phyloP scores from a whole-genome alignment of 306 rosid species.

The Trifolium fragiferum region DNA sequence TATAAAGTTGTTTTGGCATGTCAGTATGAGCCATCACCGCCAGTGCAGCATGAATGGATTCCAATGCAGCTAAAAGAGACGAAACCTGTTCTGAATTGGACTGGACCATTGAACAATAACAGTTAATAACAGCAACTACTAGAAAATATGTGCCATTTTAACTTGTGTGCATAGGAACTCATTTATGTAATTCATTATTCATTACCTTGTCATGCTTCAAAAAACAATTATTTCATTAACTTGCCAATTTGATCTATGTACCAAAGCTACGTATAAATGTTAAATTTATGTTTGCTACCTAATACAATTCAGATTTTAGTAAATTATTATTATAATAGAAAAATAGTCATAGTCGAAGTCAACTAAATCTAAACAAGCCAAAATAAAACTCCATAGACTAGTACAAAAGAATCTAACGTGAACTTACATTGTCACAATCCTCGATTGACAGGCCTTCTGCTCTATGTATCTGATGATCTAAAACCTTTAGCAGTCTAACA shows the following conservation, averaged over 20 bases:
- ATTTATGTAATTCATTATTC: not conserved
- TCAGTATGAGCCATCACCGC: constrained; percentile 81
- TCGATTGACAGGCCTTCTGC: constrained; percentile 93
- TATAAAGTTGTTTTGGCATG: constrained; percentile 95
- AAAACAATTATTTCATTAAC: not conserved
- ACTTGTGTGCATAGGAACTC: constrained; percentile 13
- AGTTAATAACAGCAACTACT: constrained; percentile 31
- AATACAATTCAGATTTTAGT: constrained; percentile 23
- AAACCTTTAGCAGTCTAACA: constrained; percentile 80
- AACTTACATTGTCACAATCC: constrained; percentile 84
- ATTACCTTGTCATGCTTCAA: constrained; percentile 19
- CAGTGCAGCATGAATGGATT: constrained; percentile 95
- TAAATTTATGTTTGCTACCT: constrained; percentile 4
- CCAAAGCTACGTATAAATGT: constrained; percentile 11
- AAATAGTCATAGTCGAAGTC: constrained; percentile 23
- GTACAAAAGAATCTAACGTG: constrained; percentile 23
- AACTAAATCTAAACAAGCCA: constrained; percentile 35
- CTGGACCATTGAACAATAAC: constrained; percentile 59
- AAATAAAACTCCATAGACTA: constrained; percentile 11
- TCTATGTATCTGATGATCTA: constrained; percentile 95
- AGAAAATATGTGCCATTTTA: not conserved
- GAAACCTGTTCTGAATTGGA: constrained; percentile 78
- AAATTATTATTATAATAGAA: constrained; percentile 1
- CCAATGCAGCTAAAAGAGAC: constrained; percentile 76
- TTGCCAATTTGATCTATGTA: constrained; percentile 36